These are phyloP conservation scores for Micromonas pusilla DNA, from an alignment of 139 green algal genomes.

Conservation along the genomic window DNA sequence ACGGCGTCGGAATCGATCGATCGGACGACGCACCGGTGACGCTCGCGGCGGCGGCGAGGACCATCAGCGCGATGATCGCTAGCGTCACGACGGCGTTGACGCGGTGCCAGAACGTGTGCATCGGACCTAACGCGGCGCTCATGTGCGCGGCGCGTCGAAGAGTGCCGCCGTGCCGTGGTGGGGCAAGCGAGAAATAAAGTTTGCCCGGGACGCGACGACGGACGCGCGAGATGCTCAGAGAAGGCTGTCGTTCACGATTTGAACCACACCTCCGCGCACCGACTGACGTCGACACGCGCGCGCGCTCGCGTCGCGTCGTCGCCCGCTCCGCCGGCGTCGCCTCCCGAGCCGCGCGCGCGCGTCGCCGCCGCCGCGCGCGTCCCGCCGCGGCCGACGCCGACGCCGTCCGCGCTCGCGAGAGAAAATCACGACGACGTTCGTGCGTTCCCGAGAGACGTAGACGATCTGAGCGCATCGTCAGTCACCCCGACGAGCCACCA, in stretches of 20 bases:
- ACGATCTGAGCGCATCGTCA: too few relatives aligned
- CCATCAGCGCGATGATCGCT: not conserved
- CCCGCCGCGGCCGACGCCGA: too few relatives aligned
- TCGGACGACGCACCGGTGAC: constrained; percentile 3
- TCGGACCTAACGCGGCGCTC: not conserved
- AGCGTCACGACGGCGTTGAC: constrained; percentile 23
- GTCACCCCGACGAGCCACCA: too few relatives aligned
- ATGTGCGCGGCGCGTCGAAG: not conserved
- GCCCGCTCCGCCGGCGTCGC: too few relatives aligned
- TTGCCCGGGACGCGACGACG: not conserved
- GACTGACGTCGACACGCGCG: not conserved
- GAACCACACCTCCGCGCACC: not conserved
- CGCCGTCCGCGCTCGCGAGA: too few relatives aligned
- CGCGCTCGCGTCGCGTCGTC: not conserved
- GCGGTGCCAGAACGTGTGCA: constrained; percentile 25
- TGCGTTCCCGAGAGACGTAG: too few relatives aligned
- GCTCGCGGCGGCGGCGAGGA: not conserved
- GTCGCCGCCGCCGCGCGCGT: too few relatives aligned
- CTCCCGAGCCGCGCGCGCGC: too few relatives aligned
- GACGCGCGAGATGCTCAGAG: not conserved
- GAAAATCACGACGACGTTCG: too few relatives aligned
- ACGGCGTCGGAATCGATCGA: not conserved
- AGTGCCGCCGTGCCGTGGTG: not conserved
- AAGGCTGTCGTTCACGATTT: not conserved
- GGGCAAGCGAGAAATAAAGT: not conserved